A percentile compares a stretch with the other conserved stretches of the same genome.
These are phyloP conservation scores for Pythium biforme DNA, from an alignment of 352 stramenopile species.

Conservation along the genomic window DNA sequence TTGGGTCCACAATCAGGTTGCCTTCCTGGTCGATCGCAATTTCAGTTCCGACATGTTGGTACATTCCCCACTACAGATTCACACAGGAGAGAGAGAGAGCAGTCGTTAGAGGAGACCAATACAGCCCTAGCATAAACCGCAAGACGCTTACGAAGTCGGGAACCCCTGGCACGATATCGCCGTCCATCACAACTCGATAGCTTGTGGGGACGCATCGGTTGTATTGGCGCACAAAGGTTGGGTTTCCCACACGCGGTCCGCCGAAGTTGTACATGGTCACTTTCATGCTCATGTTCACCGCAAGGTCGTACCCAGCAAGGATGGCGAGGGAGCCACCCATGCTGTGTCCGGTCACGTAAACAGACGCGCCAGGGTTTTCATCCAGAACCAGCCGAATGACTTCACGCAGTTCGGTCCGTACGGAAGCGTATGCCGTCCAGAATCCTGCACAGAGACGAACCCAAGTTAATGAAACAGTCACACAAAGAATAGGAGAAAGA, in stretches of 20 bases:
- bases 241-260: slow-evolving; percentile 81
- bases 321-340: slow-evolving; percentile 91
- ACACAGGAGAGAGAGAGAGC: neutral
- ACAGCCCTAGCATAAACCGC: neutral
- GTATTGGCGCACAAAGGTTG: slow-evolving; percentile 75
- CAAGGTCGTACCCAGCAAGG: slow-evolving; percentile 83
- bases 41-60: slow-evolving; percentile 45
- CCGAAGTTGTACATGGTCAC: slow-evolving; percentile 92
- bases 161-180: slow-evolving; percentile 44
- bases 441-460: slow-evolving; percentile 46
- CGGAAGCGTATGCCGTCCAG: slow-evolving; percentile 83
- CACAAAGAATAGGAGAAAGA: neutral
- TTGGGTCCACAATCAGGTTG: slow-evolving; percentile 51
- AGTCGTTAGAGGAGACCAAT: neutral
- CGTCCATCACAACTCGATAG: slow-evolving; percentile 58
- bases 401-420: slow-evolving; percentile 74
- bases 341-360: slow-evolving; percentile 92
- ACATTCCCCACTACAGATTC: slow-evolving; percentile 37
- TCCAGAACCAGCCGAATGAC: slow-evolving; percentile 75
- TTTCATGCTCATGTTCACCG: slow-evolving; percentile 82
- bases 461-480: slow-evolving; percentile 1
- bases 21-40: slow-evolving; percentile 40
- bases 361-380: slow-evolving; percentile 77
- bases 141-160: slow-evolving; percentile 36
- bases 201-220: slow-evolving; percentile 72